Evolutionary conservation across 768 basidiomycete genomes (phyloP), one percentile per base, ranked within the genome.

Genomic region (Lentinula raphanica): DNA sequence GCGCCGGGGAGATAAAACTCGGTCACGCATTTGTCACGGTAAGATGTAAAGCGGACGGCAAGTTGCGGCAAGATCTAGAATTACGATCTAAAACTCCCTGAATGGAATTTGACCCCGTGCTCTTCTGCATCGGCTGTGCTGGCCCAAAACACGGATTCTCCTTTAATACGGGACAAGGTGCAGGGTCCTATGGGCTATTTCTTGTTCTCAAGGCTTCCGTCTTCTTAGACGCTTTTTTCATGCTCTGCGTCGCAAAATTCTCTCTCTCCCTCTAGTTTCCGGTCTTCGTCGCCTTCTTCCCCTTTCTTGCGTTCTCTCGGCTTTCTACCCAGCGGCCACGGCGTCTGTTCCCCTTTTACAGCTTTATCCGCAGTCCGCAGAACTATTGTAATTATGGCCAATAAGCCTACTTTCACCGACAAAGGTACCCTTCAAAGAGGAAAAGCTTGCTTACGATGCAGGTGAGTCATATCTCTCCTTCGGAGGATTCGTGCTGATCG

Each of bases 381-480:
- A 39, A 44, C 32, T 45, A 15, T 23, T 46, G 15, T 59, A n/a
- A 42, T 25, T 72, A 82, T 81, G 79, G 76, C 79, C 68, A 80
- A 79, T 66, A 80, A 79, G 67, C 72, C 74, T 21, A 49, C 31
- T 49, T 62, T 69, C 54, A 60, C 69, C 45, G 74, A 75, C 56
- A 69, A 71, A 56, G 68, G 70, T 42, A 77, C 85, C 61, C 71
- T 87, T 21, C 86, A 87, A 72, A 74, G 86, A 63, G 86, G 86
- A 35, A 87, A 85, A 70, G 86, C 86, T 54, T 87, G 86, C 74
- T 75, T 87, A 54, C 78, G 86, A 73, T 87, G 86, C 83, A 83
- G 85, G 85, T 85, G 60, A 58, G 76, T 72, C 48, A 54, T 54
- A 21, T 35, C 21, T 13, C 31, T 13, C 17, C n/a, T 13, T 8